Evolutionary conservation across 169 alveolate species (phyloP).

Genomic region (Plasmodium reichenowi): DNA sequence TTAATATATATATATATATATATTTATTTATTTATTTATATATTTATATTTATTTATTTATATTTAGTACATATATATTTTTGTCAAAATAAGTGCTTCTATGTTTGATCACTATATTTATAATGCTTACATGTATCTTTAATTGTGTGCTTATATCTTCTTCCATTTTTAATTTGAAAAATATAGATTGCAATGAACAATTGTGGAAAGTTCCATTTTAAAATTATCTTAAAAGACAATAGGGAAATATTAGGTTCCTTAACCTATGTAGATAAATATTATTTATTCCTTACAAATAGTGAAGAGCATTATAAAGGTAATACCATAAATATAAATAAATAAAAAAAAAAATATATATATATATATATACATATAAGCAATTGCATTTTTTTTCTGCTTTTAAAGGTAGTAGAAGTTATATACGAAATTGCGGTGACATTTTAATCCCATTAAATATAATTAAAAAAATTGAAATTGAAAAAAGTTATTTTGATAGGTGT

Average conservation of each 20-base stretch:
- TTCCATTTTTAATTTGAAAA: slow-evolving; percentile 1
- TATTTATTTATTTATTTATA: not conserved
- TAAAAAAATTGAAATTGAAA: slow-evolving; percentile 44
- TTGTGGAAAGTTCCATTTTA: slow-evolving; percentile 13
- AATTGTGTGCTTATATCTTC: too few species aligned
- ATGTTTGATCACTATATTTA: too few species aligned
- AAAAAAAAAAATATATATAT: not conserved
- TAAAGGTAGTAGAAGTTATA: slow-evolving; percentile 28
- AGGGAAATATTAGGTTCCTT: slow-evolving; percentile 58
- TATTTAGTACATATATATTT: not conserved
- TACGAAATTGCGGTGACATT: slow-evolving; percentile 29
- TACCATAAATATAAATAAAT: not conserved
- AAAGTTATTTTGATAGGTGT: slow-evolving; percentile 41
- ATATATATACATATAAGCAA: not conserved
- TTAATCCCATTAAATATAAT: slow-evolving; percentile 55
- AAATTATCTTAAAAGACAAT: slow-evolving; percentile 53
- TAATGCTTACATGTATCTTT: too few species aligned
- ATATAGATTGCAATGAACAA: slow-evolving; percentile 42
- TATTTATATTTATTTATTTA: not conserved
- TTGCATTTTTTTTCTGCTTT: slow-evolving; percentile 12
- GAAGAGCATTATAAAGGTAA: slow-evolving; percentile 71
- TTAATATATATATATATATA: not conserved
- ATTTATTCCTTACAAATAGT: slow-evolving; percentile 44
- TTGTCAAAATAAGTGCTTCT: not conserved
- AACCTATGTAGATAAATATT: slow-evolving; percentile 46